Evolutionary conservation across 2,329 filamentous ascomycete genomes (phyloP).

Genomic region (Botryotinia narcissicola): DNA sequence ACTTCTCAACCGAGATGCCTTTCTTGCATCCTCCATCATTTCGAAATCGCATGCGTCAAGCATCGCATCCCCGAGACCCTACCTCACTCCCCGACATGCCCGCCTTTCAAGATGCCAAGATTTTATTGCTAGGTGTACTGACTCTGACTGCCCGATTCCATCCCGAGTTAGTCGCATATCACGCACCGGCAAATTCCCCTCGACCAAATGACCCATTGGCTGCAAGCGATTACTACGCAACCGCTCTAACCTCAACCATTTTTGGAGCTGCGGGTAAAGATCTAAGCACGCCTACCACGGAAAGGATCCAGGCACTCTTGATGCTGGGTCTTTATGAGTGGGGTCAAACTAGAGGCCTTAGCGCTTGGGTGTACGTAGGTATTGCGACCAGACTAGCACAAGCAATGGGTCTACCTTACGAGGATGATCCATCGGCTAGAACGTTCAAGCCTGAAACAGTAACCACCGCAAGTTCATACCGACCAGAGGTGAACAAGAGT

Average conservation of each 20-base stretch:
- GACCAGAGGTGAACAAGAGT: slow-evolving; percentile 18
- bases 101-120: slow-evolving; percentile 46
- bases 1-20: slow-evolving; percentile 70
- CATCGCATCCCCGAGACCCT: slow-evolving; percentile 40
- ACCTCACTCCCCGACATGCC: slow-evolving; percentile 23
- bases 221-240: slow-evolving; percentile 64
- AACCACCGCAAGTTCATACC: slow-evolving; percentile 34
- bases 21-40: slow-evolving; percentile 68
- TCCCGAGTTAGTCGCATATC: slow-evolving; percentile 54
- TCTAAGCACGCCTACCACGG: slow-evolving; percentile 54
- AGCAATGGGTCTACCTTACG: slow-evolving; percentile 58
- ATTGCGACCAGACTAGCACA: slow-evolving; percentile 59
- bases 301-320: slow-evolving; percentile 64
- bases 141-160: slow-evolving; percentile 70
- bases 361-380: slow-evolving; percentile 66
- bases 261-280: slow-evolving; percentile 48
- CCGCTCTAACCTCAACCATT: slow-evolving; percentile 51
- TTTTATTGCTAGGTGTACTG: slow-evolving; percentile 64
- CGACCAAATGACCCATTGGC: slow-evolving; percentile 47
- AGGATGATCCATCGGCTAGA: slow-evolving; percentile 43
- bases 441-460: slow-evolving; percentile 32
- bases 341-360: slow-evolving; percentile 60
- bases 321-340: slow-evolving; percentile 73
- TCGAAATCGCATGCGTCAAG: slow-evolving; percentile 49
- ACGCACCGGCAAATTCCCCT: slow-evolving; percentile 14